Evolutionary conservation across 345 rosid species (phyloP).

Genomic region (Citrus unshiu): DNA sequence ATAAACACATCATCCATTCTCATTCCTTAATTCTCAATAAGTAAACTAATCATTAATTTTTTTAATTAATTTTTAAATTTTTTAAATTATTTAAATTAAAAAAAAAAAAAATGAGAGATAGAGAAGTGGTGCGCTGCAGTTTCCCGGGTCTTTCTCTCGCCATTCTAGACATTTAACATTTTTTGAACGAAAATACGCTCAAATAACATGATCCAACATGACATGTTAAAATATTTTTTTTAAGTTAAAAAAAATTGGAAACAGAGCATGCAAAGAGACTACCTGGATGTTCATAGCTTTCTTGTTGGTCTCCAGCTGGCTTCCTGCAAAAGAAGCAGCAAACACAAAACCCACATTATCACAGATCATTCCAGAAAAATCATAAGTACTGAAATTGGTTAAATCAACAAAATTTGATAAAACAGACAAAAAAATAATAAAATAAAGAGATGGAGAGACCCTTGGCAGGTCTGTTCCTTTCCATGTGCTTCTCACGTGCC

Average conservation of each 20-base stretch:
- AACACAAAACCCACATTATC: neutral
- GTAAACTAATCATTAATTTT: no score
- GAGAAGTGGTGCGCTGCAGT: no score
- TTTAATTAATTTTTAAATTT: no score
- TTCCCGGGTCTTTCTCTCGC: no score
- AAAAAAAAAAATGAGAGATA: no score
- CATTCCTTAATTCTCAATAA: no score
- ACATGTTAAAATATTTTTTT: neutral
- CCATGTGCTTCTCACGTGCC: constrained; percentile 54
- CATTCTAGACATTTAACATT: no score
- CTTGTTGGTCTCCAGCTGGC: constrained; percentile 28
- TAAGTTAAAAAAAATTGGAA: no score
- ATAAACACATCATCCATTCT: no score
- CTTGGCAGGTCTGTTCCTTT: constrained; percentile 37
- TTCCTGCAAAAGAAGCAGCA: constrained; percentile 1
- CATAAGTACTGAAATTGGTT: neutral
- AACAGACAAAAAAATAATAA: neutral
- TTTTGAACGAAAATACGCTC: neutral
- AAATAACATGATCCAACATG: neutral
- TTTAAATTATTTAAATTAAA: no score
- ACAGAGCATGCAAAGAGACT: constrained; percentile 14
- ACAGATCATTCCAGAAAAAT: neutral
- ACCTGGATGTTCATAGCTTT: constrained; percentile 30
- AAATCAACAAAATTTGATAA: neutral
- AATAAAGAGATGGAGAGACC: constrained; percentile 3